Evolutionary conservation across 257 asterid genomes (phyloP).

Genomic region (Asclepias syriaca): DNA sequence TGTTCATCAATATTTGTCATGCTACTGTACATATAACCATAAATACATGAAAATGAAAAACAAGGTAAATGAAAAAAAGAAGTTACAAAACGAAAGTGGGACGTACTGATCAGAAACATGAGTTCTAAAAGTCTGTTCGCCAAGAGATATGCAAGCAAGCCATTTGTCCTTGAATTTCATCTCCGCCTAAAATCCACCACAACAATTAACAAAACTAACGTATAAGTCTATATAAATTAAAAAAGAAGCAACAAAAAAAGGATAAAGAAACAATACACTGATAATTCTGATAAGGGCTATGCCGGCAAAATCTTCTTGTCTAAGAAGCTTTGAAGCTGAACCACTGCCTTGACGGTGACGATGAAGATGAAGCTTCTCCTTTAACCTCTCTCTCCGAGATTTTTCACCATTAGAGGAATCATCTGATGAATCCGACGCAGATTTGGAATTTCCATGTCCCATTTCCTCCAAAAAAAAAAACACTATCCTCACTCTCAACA

Average conservation of each 20-base stretch:
- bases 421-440: conserved; percentile 27
- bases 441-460: conserved; percentile 69
- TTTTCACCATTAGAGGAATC: conserved; percentile 42
- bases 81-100: background rate
- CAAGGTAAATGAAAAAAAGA: background rate
- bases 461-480: conserved; percentile 16
- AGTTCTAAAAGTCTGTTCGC: conserved; percentile 89
- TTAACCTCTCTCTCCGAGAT: conserved; percentile 45
- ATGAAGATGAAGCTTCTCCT: conserved; percentile 51
- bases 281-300: conserved; percentile 71
- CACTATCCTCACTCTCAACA: background rate
- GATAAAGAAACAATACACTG: conserved; percentile 30
- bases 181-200: conserved; percentile 60
- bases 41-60: background rate
- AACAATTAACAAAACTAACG: conserved; percentile 11
- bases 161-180: conserved; percentile 93
- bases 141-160: conserved; percentile 85
- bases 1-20: background rate
- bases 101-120: conserved; percentile 72
- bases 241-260: background rate
- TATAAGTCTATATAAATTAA: background rate
- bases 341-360: conserved; percentile 32
- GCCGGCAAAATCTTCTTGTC: conserved; percentile 80
- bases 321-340: conserved; percentile 35
- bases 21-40: background rate